Conservation (phyloP, 805 yeast genomes). For the Zygotorulaspora danielsina region DNA sequence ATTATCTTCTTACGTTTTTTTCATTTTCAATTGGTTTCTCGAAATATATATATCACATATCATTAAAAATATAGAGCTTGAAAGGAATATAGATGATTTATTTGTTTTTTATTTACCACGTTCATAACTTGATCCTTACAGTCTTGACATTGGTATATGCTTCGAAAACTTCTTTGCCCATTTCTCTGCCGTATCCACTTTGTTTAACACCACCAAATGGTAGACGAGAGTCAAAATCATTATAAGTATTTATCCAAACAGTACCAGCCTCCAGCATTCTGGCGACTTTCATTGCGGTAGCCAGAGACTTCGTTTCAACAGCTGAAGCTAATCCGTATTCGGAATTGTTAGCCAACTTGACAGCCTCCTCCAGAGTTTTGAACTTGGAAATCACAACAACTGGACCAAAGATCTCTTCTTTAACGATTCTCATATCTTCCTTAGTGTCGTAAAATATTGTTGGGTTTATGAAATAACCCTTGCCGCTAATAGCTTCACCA, state of each 20-base stretch:
- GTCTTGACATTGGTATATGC: constrained; percentile 74
- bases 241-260: constrained; percentile 76
- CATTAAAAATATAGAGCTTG: too few species aligned
- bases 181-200: constrained; percentile 82
- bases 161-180: constrained; percentile 75
- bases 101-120: too few species aligned
- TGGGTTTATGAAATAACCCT: constrained; percentile 71
- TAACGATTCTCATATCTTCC: constrained; percentile 58
- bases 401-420: constrained; percentile 78
- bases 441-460: constrained; percentile 67
- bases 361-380: constrained; percentile 61
- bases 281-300: constrained; percentile 60
- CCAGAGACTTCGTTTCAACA: constrained; percentile 60
- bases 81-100: neutral
- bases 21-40: too few species aligned
- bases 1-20: too few species aligned
- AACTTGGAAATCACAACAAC: constrained; percentile 69
- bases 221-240: constrained; percentile 67
- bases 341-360: constrained; percentile 62
- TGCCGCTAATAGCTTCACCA: constrained; percentile 59
- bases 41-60: too few species aligned
- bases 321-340: constrained; percentile 81
- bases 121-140: constrained; percentile 52
- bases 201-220: constrained; percentile 82
- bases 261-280: constrained; percentile 69